Conservation (phyloP, 306 rosid species). For the Astragalus membranaceus region DNA sequence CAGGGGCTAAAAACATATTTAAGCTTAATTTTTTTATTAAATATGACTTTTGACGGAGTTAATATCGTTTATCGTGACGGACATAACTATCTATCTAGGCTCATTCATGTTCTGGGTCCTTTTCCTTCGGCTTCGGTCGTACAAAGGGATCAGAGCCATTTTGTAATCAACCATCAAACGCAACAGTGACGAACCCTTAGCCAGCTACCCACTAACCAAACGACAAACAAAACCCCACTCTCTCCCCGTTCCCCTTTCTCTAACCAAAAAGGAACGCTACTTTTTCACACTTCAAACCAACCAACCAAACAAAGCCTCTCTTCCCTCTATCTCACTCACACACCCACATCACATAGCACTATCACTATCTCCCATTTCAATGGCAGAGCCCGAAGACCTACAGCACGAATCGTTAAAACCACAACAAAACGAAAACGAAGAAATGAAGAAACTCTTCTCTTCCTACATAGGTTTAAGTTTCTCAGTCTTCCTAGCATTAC, state of each 20-base stretch:
- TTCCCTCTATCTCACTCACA: too few relatives aligned
- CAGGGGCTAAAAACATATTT: too few relatives aligned
- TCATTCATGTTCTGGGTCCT: neutral
- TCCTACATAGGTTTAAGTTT: conserved; percentile 57
- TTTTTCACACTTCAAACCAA: neutral
- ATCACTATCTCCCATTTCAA: neutral
- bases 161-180: conserved; percentile 1
- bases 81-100: neutral
- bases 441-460: conserved; percentile 26
- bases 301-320: neutral
- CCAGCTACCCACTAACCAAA: neutral
- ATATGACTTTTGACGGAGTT: too few relatives aligned
- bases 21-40: too few relatives aligned
- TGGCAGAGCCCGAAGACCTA: conserved; percentile 28
- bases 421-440: neutral
- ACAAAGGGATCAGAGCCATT: neutral
- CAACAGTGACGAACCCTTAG: neutral
- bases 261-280: neutral
- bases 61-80: too few relatives aligned
- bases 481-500: conserved; percentile 44
- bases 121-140: neutral
- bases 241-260: neutral
- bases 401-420: too few relatives aligned
- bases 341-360: too few relatives aligned
- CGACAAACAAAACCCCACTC: conserved; percentile 26